Conservation (phyloP, 2,329 filamentous ascomycete genomes). For the Colletotrichum ledebouriae region DNA sequence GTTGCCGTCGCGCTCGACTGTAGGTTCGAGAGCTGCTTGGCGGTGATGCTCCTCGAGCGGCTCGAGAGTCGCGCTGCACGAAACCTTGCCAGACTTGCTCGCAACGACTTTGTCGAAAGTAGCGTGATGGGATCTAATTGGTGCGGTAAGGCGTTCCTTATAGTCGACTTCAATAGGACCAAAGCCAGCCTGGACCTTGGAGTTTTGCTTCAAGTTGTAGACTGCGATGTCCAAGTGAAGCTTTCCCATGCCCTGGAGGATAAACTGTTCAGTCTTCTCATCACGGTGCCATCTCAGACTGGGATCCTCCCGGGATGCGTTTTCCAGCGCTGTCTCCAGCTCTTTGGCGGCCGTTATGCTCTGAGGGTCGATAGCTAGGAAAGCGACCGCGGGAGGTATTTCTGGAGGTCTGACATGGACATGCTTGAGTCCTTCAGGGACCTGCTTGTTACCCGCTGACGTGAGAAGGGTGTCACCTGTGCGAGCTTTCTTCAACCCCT, state of each 20-base stretch:
- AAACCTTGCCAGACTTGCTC: constrained; percentile 82
- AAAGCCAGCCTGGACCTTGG: constrained; percentile 89
- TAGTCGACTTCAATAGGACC: constrained; percentile 96
- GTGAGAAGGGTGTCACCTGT: constrained; percentile 93
- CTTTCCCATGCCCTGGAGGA: constrained; percentile 96
- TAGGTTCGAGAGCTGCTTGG: constrained; percentile 56
- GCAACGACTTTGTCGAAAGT: constrained; percentile 85
- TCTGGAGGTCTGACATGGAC: constrained; percentile 89
- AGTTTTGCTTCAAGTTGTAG: constrained; percentile 87
- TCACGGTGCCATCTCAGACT: constrained; percentile 88
- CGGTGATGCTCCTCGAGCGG: constrained; percentile 64
- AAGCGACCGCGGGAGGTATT: constrained; percentile 94
- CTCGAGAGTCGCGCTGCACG: constrained; percentile 77
- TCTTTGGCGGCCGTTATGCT: constrained; percentile 84
- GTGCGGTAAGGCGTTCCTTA: constrained; percentile 79
- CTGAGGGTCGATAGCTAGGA: constrained; percentile 89
- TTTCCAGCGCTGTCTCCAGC: constrained; percentile 80
- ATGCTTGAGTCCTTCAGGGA: constrained; percentile 76
- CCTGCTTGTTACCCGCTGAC: constrained; percentile 72
- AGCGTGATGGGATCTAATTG: constrained; percentile 69
- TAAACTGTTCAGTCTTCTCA: constrained; percentile 91
- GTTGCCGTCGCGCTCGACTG: constrained; percentile 77
- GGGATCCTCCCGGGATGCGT: constrained; percentile 91
- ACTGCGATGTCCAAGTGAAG: constrained; percentile 94
- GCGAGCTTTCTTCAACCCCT: constrained; percentile 89